Base-by-base conservation (phyloP, 2,329 filamentous ascomycete species). In the Ambrosiella beaveri region DNA sequence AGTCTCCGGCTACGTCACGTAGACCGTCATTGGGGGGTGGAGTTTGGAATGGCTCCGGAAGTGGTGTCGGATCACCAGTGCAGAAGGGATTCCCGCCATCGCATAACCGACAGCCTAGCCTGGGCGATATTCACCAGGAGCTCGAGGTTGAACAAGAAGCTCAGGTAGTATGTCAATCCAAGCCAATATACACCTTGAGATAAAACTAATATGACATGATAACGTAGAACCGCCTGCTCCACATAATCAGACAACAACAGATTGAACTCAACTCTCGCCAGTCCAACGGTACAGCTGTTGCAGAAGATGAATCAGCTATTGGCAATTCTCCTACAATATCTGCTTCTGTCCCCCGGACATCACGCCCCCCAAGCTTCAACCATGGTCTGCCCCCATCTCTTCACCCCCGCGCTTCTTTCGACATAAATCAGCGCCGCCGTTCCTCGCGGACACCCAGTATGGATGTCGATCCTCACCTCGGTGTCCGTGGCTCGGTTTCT, bases 141-240 rank as follows among this genome's bases (percentile, higher is more conserved):
- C 74, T 89, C 1, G 85, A 89, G 68, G 84, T 82, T 57, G 85
- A 89, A 70, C 85, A 88, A 67, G 85, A 89, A 66, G 83, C 81
- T 27, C 85, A 88, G 69, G 85, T 89, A 62, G 81, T 84, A 72
- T 55, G 78, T 70, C 27, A n/a, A 41, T 7, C 37, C 40, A 12
- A 44, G 8, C 38, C 13, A 49, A 38, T 4, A 15, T 19, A 49
- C n/a, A 15, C 15, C 12, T 15, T n/a, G 13, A 38, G 19, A 17
- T 51, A 52, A 47, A 37, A 35, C n/a, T 2, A 7, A 37, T 50
- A 36, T 39, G 11, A 12, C 56, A 35, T 27, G 27, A 27, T 27
- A 27, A 27, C 27, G 38, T 53, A 85, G 81, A 90, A 90, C 66
- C 81, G 86, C 9, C 77, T 91, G 1, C 74, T 91, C 50, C 78